Evolutionary conservation across 345 rosid species (phyloP), one percentile per base, ranked within the genome.

Genomic region (Carallia pectinifolia): DNA sequence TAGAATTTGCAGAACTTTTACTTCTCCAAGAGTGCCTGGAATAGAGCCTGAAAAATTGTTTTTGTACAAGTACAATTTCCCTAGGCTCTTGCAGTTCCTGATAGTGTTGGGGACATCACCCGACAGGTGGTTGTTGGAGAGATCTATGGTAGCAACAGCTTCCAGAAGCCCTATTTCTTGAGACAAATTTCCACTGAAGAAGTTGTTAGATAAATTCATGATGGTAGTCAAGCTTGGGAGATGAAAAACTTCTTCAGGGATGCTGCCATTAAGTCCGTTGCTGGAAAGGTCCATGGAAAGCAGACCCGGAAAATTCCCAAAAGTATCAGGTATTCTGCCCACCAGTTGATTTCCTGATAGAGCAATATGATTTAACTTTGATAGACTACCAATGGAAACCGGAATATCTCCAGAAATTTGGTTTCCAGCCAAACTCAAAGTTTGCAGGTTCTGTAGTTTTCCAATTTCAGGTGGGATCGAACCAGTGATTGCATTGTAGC

Each of bases 191-290:
- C 91, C 87, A 19, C 61, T 63, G 5, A 85, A 73, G 64, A 65
- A 65, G 73, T 87, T 87, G 6, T 10, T 70, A 0, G 91, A 85
- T 62, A 87, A 75, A 59, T 83, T 81, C 64, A 82, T 64, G 65
- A 72, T 31, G 0, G 31, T 58, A 53, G 82, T 81, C 76, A 87
- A 70, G 64, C 86, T 80, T 47, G 73, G 72, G 6, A 81, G 77
- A 53, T 64, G 73, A 58, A 87, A 76, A 73, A 85, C 64, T 64
- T 84, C 86, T 59, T 65, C 73, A 1, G 86, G 78, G 64, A 83
- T 73, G 80, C 76, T 83, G 76, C 89, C 83, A 44, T 64, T 71
- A 62, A 87, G 68, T 81, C 31, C 81, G 58, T 87, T 85, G 70
- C 23, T 78, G 61, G 91, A 85, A 48, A 85, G 58, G 53, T 85